Percentiles rank a stretch among this genome's conserved stretches.
phyloP scores from a whole-genome alignment of 148 eudicot genomes.

The Mesembryanthemum crystallinum region DNA sequence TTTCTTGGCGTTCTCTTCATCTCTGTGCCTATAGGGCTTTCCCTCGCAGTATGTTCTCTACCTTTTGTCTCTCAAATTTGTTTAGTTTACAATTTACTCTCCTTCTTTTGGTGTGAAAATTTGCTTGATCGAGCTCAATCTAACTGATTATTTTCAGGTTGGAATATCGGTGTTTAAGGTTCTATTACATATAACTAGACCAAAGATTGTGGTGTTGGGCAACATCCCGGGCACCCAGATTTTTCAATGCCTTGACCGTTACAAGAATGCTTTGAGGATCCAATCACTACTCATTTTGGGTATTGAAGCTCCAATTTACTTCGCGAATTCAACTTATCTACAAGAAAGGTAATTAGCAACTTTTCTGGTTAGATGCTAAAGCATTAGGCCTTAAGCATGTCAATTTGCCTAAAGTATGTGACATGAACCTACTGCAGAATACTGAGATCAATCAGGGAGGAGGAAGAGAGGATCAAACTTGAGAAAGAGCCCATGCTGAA shows the following conservation, averaged over 20 bases:
- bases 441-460: conserved; percentile 82
- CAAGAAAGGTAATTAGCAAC: conserved; percentile 68
- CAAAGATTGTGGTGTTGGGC: conserved; percentile 61
- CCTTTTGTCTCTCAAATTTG: too few relatives aligned
- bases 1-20: conserved; percentile 89
- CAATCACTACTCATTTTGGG: conserved; percentile 75
- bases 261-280: conserved; percentile 63
- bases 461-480: conserved; percentile 61
- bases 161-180: conserved; percentile 90
- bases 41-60: conserved; percentile 62
- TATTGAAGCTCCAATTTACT: conserved; percentile 86
- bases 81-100: neutral
- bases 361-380: neutral
- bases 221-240: conserved; percentile 78
- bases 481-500: conserved; percentile 40
- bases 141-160: conserved; percentile 43
- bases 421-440: conserved; percentile 46
- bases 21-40: conserved; percentile 78
- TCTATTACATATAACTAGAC: conserved; percentile 76
- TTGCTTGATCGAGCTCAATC: neutral
- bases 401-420: too few relatives aligned
- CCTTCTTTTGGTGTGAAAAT: too few relatives aligned
- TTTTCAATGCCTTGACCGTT: conserved; percentile 61
- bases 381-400: too few relatives aligned
- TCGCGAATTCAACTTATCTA: conserved; percentile 76